Conservation (phyloP, 2,329 filamentous ascomycete genomes). For the Spiromastix sp. region DNA sequence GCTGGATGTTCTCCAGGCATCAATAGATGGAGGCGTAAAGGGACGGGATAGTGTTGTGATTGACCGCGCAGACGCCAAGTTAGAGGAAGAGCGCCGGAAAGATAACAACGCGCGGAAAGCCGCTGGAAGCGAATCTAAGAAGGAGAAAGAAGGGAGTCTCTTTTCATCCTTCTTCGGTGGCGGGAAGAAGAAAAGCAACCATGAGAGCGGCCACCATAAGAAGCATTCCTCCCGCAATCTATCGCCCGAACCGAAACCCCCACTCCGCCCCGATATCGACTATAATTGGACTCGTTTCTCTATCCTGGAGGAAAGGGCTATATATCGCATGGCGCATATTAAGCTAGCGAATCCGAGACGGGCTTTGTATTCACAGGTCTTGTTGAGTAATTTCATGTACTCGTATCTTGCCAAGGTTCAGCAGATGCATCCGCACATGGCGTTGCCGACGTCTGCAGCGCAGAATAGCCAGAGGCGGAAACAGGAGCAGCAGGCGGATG, state of each 20-base stretch:
- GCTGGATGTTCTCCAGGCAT: constrained; percentile 76
- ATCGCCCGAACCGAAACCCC: constrained; percentile 70
- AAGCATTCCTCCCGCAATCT: constrained; percentile 63
- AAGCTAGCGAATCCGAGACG: constrained; percentile 96
- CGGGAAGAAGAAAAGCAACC: constrained; percentile 75
- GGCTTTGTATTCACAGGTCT: constrained; percentile 83
- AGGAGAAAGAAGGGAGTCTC: constrained; percentile 78
- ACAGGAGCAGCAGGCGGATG: constrained; percentile 28
- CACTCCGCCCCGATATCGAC: constrained; percentile 76
- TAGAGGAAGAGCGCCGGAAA: constrained; percentile 62
- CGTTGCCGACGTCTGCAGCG: constrained; percentile 68
- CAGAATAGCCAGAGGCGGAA: constrained; percentile 45
- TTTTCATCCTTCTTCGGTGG: constrained; percentile 90
- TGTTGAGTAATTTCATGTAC: constrained; percentile 99
- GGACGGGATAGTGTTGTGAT: constrained; percentile 69
- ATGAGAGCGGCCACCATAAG: constrained; percentile 58
- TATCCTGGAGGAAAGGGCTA: constrained; percentile 88
- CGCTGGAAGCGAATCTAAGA: constrained; percentile 58
- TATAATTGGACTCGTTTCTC: constrained; percentile 95
- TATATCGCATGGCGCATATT: constrained; percentile 97
- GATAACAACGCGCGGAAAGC: constrained; percentile 71
- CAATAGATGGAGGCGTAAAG: constrained; percentile 54
- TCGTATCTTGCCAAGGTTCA: constrained; percentile 97
- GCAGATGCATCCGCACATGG: constrained; percentile 94
- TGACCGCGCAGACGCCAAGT: constrained; percentile 66